These are phyloP conservation scores for Hericium erinaceus DNA, from an alignment of 768 basidiomycete species.

Conservation along the genomic window DNA sequence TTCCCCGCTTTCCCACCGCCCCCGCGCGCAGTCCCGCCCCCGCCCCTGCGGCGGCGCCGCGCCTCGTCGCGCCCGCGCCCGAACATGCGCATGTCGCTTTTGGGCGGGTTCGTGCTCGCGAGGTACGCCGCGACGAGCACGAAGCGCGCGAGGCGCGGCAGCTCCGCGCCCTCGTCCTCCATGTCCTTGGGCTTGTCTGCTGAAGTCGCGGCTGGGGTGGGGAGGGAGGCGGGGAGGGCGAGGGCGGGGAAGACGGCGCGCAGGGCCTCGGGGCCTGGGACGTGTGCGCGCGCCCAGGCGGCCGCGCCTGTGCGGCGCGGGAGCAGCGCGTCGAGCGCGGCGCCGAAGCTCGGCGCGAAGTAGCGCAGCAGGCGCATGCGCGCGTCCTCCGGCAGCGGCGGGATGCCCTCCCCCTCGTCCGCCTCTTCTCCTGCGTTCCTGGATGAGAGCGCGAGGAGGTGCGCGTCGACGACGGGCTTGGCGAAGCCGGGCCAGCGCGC, in stretches of 20 bases:
- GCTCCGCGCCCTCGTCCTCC: slow-evolving; percentile 13
- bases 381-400: slow-evolving; percentile 25
- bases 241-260: slow-evolving; percentile 1
- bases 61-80: slow-evolving; percentile 61
- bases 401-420: background rate
- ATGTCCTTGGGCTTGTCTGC: background rate
- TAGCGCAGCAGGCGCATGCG: slow-evolving; percentile 57
- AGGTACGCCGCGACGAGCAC: slow-evolving; percentile 70
- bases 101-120: slow-evolving; percentile 78
- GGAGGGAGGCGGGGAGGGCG: slow-evolving; percentile 15
- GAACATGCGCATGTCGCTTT: slow-evolving; percentile 77
- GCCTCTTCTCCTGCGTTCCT: background rate
- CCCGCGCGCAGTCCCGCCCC: slow-evolving; percentile 20
- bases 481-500: slow-evolving; percentile 79
- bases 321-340: slow-evolving; percentile 57
- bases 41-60: slow-evolving; percentile 36
- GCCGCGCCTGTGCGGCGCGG: slow-evolving; percentile 58
- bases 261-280: slow-evolving; percentile 31
- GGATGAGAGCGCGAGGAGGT: background rate
- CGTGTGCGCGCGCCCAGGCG: slow-evolving; percentile 50
- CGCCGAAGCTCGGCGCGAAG: slow-evolving; percentile 54
- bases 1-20: slow-evolving; percentile 12
- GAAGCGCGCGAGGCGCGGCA: slow-evolving; percentile 66
- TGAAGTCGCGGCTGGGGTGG: background rate
- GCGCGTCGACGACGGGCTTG: slow-evolving; percentile 49